Conservation (phyloP, 352 stramenopile species). For the Phytophthora parvispora region DNA sequence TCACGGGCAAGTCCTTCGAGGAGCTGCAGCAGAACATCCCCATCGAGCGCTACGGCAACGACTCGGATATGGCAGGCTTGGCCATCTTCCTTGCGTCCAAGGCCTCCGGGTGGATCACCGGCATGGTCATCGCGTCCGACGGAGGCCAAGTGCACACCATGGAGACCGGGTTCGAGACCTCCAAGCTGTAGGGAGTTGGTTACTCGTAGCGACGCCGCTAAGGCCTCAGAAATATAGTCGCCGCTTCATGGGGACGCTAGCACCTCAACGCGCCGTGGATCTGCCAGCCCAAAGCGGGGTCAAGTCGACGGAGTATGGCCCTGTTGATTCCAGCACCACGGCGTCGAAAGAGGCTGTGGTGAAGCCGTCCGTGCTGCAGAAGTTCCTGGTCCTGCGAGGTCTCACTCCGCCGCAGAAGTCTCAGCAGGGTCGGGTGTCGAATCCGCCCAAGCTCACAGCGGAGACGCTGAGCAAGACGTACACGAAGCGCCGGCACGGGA, state of each 20-base stretch:
- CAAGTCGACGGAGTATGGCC: not conserved
- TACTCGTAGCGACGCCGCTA: not conserved
- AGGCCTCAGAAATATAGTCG: slow-evolving; percentile 11
- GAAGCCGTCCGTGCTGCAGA: slow-evolving; percentile 22
- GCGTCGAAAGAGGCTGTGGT: not conserved
- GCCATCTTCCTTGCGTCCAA: slow-evolving; percentile 94
- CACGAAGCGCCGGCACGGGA: slow-evolving; percentile 47
- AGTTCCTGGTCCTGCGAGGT: slow-evolving; percentile 19
- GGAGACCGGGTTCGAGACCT: slow-evolving; percentile 46
- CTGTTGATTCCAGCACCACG: not conserved
- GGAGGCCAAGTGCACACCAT: slow-evolving; percentile 79
- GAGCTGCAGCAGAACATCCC: slow-evolving; percentile 81
- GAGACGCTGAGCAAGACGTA: slow-evolving; percentile 47
- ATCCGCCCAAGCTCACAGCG: slow-evolving; percentile 6
- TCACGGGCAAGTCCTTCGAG: slow-evolving; percentile 54
- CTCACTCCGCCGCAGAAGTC: slow-evolving; percentile 6
- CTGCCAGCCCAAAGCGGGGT: not conserved
- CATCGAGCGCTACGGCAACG: slow-evolving; percentile 81
- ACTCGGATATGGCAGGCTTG: slow-evolving; percentile 95
- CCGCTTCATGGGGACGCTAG: not conserved
- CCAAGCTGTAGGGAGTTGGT: slow-evolving; percentile 36
- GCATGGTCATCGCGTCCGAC: slow-evolving; percentile 94
- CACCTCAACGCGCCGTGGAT: not conserved
- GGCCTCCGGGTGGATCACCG: slow-evolving; percentile 94
- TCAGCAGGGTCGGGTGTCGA: not conserved